These are phyloP conservation scores for Cyanodermella asteris DNA, from an alignment of 2,329 filamentous ascomycete genomes.

Conservation along the genomic window DNA sequence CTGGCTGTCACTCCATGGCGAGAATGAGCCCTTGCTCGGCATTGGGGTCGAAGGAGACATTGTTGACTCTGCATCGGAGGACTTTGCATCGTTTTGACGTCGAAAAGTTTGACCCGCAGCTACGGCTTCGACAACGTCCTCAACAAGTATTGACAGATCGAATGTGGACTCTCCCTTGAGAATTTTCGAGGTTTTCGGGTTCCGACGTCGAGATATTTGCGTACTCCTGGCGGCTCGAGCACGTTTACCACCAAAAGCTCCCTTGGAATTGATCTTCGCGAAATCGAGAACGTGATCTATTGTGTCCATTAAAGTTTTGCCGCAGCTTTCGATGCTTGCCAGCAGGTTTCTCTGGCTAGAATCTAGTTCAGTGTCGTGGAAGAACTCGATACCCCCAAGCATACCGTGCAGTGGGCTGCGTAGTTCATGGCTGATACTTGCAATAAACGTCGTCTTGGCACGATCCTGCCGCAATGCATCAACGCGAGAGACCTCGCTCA, in stretches of 20 bases:
- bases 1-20: not conserved
- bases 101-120: constrained; percentile 1
- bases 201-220: constrained; percentile 6
- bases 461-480: constrained; percentile 20
- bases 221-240: too few relatives aligned
- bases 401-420: constrained; percentile 25
- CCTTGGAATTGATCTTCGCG: constrained; percentile 21
- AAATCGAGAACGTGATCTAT: constrained; percentile 20
- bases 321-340: constrained; percentile 27
- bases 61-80: constrained; percentile 3
- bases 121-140: constrained; percentile 33
- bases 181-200: too few relatives aligned
- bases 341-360: constrained; percentile 21
- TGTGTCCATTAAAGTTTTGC: constrained; percentile 28
- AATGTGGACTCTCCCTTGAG: too few relatives aligned
- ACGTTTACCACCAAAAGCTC: too few relatives aligned
- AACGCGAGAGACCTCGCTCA: constrained; percentile 18
- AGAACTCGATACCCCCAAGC: constrained; percentile 27
- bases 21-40: not conserved
- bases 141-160: constrained; percentile 18
- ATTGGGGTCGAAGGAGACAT: too few relatives aligned
- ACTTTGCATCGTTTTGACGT: not conserved
- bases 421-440: constrained; percentile 30
- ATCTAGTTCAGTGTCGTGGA: constrained; percentile 22
- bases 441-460: constrained; percentile 30